Base-by-base conservation (phyloP, 2,329 filamentous ascomycete genomes). In the Claviceps capensis region DNA sequence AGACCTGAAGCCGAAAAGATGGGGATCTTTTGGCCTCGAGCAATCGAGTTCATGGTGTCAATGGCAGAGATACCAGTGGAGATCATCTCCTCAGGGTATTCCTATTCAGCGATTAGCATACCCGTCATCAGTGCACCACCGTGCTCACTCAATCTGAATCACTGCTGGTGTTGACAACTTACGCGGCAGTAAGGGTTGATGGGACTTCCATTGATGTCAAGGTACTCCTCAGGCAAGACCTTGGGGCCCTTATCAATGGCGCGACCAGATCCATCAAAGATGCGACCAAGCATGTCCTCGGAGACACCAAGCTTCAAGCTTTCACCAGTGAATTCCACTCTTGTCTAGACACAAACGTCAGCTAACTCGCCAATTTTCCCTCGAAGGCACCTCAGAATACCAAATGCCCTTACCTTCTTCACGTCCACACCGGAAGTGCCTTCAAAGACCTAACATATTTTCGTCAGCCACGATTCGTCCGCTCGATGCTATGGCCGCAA, bases 31-130 rank as follows among this genome's bases (percentile, higher is more conserved):
- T 98, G 93, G 57, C 93, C 93, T 81, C 93, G 89, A 58, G 94
- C 93, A 69, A 97, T 95, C 56, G 86, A 90, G 77, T 89, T 89
- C 91, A 97, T 97, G 56, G 90, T 95, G 68, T 97, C 91, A 65
- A 98, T 97, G 66, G 93, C 90, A 56, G 91, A 97, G 70, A 98
- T 98, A 82, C 93, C 93, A 47, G 93, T 98, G 38, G 91, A 93
- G 64, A 98, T 97, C 91, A 98, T 98, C 74, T 98, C 94, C 75
- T 98, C 93, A 64, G 93, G 93, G 68, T 98, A 98, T 61, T 95
- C 88, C 88, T 94, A 58, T 43, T 38, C 2, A 50, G 26, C 40
- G 56, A 55, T 63, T 51, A 63, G 59, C 52, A 40, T 26, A 2
- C 16, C 8, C 41, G 2, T 45, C 42, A 30, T 50, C 45, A n/a